Evolutionary conservation across 805 yeast species (phyloP), one percentile per base, ranked within the genome.

Genomic region (Ogataea populi-albae): DNA sequence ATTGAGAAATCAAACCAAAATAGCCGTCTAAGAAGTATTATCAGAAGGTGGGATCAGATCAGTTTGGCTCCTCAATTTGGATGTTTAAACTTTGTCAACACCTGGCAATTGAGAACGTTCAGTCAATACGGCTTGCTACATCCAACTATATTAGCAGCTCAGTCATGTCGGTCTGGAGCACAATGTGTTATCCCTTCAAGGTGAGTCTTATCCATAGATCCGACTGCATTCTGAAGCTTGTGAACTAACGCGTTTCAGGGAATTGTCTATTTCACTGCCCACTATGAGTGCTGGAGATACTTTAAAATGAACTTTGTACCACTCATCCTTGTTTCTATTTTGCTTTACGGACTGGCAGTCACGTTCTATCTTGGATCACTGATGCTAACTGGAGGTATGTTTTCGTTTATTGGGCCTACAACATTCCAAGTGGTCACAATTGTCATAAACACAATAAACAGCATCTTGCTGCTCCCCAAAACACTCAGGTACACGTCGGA

Each of bases 401-500:
- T 42, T 2, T 35, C 59, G 1, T 28, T 52, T 12, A 17, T 52
- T 15, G 44, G 50, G 4, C 52, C 61, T 1, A 38, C 60, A 1
- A 45, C 56, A 1, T 43, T 61, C 23, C 68, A 64, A 30, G 49
- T 59, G 29, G 40, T 61, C 12, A 50, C 51, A 6, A 54, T 58
- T 17, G 34, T 63, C 28, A 54, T 62, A 6, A 47, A 53, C 19
- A 40, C 55, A 16, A 47, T 64, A 23, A 50, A 56, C 23, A 53
- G 54, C 14, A 24, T 38, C 3, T 34, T 62, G n/a, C 41, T 65
- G 3, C 41, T 65, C 12, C 66, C 67, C 3, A 37, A 35, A 2
- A 61, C 65, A 1, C 39, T 63, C 5, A 41, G 35, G 2, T 36
- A 34, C 9, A 47, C 61, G 2, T 65, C 65, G 41, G 69, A 65